phyloP scores from a whole-genome alignment of 2,329 filamentous ascomycete genomes.

The Plectosphaerella plurivora region DNA sequence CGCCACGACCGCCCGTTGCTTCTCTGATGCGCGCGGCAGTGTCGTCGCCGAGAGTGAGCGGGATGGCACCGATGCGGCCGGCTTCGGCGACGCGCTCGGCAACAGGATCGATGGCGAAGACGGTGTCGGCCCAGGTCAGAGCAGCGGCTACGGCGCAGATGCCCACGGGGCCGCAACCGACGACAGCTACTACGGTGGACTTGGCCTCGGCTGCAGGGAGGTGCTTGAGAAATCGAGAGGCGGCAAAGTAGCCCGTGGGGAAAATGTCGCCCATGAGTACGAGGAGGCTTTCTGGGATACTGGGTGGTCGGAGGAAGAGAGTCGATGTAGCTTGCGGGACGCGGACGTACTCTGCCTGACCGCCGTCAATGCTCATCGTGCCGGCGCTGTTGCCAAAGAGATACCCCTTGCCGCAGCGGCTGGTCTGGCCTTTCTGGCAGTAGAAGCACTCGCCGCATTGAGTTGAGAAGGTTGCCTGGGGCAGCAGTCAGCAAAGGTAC shows the following conservation, averaged over 20 bases:
- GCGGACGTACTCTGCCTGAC: background rate
- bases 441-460: background rate
- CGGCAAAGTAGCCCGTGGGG: background rate
- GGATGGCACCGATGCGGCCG: background rate
- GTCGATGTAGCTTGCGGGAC: background rate
- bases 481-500: background rate
- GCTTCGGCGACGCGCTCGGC: background rate
- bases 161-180: background rate
- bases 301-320: background rate
- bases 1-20: background rate
- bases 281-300: background rate
- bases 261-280: conserved; percentile 1
- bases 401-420: background rate
- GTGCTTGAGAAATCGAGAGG: background rate
- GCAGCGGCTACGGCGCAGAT: background rate
- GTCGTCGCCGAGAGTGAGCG: background rate
- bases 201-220: background rate
- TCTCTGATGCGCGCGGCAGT: background rate
- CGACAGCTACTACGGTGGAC: background rate
- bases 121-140: background rate
- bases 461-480: background rate
- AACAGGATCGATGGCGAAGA: background rate
- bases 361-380: background rate
- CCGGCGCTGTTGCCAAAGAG: background rate
- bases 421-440: background rate